Conservation (phyloP, 352 stramenopile genomes). For the Aphanomyces euteiches region DNA sequence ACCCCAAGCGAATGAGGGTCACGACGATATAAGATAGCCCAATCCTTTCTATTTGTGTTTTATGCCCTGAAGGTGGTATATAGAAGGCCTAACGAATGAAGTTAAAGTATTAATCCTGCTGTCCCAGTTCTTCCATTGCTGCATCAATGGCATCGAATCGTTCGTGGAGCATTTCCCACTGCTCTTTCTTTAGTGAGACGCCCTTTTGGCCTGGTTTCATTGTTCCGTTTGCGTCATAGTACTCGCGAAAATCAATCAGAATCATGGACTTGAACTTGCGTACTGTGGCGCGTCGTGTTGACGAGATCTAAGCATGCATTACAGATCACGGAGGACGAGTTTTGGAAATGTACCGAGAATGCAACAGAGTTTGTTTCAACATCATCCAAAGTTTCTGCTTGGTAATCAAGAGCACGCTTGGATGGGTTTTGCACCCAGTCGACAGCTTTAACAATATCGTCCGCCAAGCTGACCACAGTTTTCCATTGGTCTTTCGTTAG, state of each 20-base stretch:
- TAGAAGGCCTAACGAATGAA: constrained; percentile 17
- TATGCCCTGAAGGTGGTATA: constrained; percentile 7
- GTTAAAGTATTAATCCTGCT: constrained; percentile 19
- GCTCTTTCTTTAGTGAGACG: constrained; percentile 66
- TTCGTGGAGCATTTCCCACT: constrained; percentile 50
- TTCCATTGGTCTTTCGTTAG: constrained; percentile 54
- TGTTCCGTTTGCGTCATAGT: constrained; percentile 54
- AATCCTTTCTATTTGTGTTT: constrained; percentile 16
- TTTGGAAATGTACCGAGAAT: constrained; percentile 43
- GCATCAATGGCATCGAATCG: constrained; percentile 29
- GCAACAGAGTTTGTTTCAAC: constrained; percentile 45
- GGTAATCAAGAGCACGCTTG: constrained; percentile 38
- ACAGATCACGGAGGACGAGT: not conserved
- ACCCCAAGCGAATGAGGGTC: constrained; percentile 32
- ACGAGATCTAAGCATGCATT: constrained; percentile 40
- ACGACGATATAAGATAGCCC: constrained; percentile 23
- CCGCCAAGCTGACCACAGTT: constrained; percentile 41
- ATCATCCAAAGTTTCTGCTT: constrained; percentile 39
- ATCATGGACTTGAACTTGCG: constrained; percentile 48
- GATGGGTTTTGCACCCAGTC: constrained; percentile 44
- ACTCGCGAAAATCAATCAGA: constrained; percentile 70
- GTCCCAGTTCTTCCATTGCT: constrained; percentile 11
- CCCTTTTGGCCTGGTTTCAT: constrained; percentile 72
- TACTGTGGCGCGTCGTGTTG: constrained; percentile 48
- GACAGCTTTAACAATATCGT: constrained; percentile 45